Evolutionary conservation across 2,329 filamentous ascomycete species (phyloP), one percentile per base, ranked within the genome.

Genomic region (Alternaria dauci): DNA sequence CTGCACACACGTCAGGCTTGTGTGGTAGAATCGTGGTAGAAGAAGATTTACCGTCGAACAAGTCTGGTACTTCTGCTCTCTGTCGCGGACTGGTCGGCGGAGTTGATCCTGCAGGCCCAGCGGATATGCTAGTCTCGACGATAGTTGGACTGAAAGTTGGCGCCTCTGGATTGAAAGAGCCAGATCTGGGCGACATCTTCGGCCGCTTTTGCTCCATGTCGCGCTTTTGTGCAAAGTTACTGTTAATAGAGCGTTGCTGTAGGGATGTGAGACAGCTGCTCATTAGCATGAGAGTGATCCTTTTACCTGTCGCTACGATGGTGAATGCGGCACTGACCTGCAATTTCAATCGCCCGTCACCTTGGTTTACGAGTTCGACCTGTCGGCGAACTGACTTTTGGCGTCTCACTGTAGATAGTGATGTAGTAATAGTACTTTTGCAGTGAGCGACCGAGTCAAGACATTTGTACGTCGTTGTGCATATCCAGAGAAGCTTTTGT

Each of bases 161-260:
- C 28, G 63, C 66, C 48, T 68, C 55, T 3, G 66, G 66, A 16
- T 68, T 68, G 51, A 68, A 68, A 7, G 56, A 59, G 14, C 36
- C 43, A 28, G 47, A 36, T 11, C 39, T 30, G 23, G 36, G 38
- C 42, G 30, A 5, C 14, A n/a, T 6, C 25, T 20, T 25, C 12
- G 42, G 36, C 18, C 46, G 38, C 6, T 25, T 46, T 26, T 59
- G 43, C 32, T 46, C 51, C 50, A 59, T 59, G 8, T 16, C 11
- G 25, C 18, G 9, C 20, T 5, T 47, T 25, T 41, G 3, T 8
- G 16, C 20, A 50, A 23, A 50, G 23, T 16, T 26, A 14, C 12
- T 18, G 1, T 26, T 1, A 38, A 36, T 36, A 3, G 46, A 14
- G 8, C 23, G 42, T 20, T 38, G 32, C 42, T 55, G 26, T 9